A percentile compares a stretch with the other conserved stretches of the same genome.
Evolutionary conservation across 2,329 filamentous ascomycete genomes (phyloP).

Genomic region (Pseudohalonectria lignicola): DNA sequence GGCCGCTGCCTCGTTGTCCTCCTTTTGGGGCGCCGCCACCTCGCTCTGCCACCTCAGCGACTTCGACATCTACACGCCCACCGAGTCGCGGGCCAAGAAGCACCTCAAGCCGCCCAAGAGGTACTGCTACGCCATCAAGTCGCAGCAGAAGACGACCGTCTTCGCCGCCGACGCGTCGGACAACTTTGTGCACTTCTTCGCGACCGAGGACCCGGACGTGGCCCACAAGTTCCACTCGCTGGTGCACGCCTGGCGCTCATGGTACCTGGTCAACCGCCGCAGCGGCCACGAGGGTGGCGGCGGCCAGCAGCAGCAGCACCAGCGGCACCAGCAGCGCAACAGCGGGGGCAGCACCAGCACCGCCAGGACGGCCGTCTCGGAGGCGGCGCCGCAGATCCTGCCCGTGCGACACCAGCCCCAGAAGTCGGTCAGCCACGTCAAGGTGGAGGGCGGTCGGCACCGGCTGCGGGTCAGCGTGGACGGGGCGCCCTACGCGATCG

Average conservation of each 20-base stretch:
- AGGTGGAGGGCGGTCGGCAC: constrained; percentile 16
- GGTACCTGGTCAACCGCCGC: constrained; percentile 69
- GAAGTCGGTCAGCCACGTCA: constrained; percentile 18
- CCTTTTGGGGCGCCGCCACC: constrained; percentile 18
- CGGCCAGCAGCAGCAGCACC: background rate
- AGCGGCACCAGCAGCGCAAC: background rate
- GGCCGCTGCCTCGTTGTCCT: background rate
- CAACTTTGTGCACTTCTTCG: constrained; percentile 90
- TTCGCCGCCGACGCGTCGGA: constrained; percentile 58
- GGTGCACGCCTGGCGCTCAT: constrained; percentile 78
- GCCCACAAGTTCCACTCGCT: constrained; percentile 60
- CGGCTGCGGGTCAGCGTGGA: constrained; percentile 30
- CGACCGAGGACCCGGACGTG: constrained; percentile 57
- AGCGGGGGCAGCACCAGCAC: background rate
- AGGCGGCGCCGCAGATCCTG: constrained; percentile 17
- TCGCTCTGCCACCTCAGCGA: constrained; percentile 80
- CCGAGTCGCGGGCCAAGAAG: constrained; percentile 53
- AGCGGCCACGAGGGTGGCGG: background rate
- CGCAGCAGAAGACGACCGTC: constrained; percentile 76
- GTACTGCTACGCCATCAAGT: constrained; percentile 80
- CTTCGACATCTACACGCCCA: constrained; percentile 82
- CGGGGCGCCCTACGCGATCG: constrained; percentile 49
- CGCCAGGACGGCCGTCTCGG: background rate
- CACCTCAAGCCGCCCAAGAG: constrained; percentile 75
- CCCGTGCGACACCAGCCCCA: constrained; percentile 14